These are phyloP conservation scores for Cupressus sempervirens DNA, from an alignment of 75 land plant species.

Conservation along the genomic window DNA sequence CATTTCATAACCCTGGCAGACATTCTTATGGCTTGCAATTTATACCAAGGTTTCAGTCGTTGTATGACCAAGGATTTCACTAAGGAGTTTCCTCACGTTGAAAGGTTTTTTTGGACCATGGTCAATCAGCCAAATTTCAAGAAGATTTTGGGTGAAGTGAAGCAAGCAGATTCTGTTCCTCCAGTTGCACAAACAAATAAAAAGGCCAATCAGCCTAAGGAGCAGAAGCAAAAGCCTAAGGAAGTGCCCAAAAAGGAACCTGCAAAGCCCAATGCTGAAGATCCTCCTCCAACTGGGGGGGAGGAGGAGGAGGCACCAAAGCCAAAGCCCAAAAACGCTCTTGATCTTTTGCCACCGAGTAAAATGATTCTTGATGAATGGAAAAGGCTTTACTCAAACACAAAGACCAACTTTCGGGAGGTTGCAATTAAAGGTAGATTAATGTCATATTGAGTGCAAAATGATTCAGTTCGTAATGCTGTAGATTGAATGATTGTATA, in stretches of 20 bases:
- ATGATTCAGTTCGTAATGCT: background rate
- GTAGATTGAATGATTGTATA: background rate
- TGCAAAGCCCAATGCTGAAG: slow-evolving; percentile 53
- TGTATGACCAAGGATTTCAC: slow-evolving; percentile 71
- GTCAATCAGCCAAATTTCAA: slow-evolving; percentile 83
- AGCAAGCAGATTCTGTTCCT: slow-evolving; percentile 56
- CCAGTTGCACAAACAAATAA: slow-evolving; percentile 45
- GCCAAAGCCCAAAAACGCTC: slow-evolving; percentile 88
- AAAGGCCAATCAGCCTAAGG: slow-evolving; percentile 25
- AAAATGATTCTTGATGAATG: slow-evolving; percentile 93
- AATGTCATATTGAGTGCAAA: background rate
- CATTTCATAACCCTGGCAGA: slow-evolving; percentile 84
- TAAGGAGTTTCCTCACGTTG: slow-evolving; percentile 83
- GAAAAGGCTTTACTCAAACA: slow-evolving; percentile 98
- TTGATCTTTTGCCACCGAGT: slow-evolving; percentile 92
- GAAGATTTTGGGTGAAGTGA: slow-evolving; percentile 74
- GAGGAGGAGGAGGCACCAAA: slow-evolving; percentile 89
- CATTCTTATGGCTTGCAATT: slow-evolving; percentile 67
- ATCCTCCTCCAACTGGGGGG: slow-evolving; percentile 17
- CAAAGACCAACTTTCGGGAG: slow-evolving; percentile 94
- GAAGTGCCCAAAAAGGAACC: slow-evolving; percentile 24
- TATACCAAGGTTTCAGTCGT: slow-evolving; percentile 34
- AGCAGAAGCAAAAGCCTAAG: slow-evolving; percentile 43
- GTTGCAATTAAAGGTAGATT: slow-evolving; percentile 81
- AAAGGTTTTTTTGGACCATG: slow-evolving; percentile 92